These are phyloP conservation scores for Zelonia costaricensis DNA, from an alignment of 208 protist species.

Conservation along the genomic window DNA sequence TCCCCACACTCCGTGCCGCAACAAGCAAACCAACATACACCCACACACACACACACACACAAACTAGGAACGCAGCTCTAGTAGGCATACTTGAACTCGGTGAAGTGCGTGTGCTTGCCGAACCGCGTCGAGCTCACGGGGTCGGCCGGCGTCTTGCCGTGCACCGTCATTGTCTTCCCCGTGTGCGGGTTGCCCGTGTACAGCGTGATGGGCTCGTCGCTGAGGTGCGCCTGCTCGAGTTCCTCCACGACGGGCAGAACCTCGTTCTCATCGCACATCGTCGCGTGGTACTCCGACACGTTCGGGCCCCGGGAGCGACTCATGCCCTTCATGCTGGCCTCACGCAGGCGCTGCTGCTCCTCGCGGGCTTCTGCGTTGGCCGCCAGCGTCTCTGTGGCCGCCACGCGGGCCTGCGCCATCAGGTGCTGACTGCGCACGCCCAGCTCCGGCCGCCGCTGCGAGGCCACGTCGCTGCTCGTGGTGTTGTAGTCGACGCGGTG, in stretches of 20 bases:
- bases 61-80: slow-evolving; percentile 2
- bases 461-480: slow-evolving; percentile 49
- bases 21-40: too few relatives aligned
- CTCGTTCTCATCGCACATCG: slow-evolving; percentile 50
- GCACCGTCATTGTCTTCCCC: slow-evolving; percentile 82
- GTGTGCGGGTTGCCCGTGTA: slow-evolving; percentile 85
- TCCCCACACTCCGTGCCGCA: too few relatives aligned
- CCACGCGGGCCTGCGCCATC: slow-evolving; percentile 53
- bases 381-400: slow-evolving; percentile 46
- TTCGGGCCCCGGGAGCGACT: slow-evolving; percentile 25
- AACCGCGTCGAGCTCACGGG: slow-evolving; percentile 53
- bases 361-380: slow-evolving; percentile 15
- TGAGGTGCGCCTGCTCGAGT: slow-evolving; percentile 67
- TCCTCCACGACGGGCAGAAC: slow-evolving; percentile 56
- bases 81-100: slow-evolving; percentile 72
- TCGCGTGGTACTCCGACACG: slow-evolving; percentile 45
- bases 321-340: slow-evolving; percentile 6
- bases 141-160: slow-evolving; percentile 83
- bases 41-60: slow-evolving; percentile 9
- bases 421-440: slow-evolving; percentile 73
- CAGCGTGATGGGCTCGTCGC: slow-evolving; percentile 82
- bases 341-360: slow-evolving; percentile 11
- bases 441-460: slow-evolving; percentile 51
- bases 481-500: slow-evolving; percentile 73
- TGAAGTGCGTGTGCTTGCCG: slow-evolving; percentile 86